Percentiles rank a stretch among this genome's conserved stretches.
phyloP scores from a whole-genome alignment of 208 protist genomes.

The Crithidia sp. region DNA sequence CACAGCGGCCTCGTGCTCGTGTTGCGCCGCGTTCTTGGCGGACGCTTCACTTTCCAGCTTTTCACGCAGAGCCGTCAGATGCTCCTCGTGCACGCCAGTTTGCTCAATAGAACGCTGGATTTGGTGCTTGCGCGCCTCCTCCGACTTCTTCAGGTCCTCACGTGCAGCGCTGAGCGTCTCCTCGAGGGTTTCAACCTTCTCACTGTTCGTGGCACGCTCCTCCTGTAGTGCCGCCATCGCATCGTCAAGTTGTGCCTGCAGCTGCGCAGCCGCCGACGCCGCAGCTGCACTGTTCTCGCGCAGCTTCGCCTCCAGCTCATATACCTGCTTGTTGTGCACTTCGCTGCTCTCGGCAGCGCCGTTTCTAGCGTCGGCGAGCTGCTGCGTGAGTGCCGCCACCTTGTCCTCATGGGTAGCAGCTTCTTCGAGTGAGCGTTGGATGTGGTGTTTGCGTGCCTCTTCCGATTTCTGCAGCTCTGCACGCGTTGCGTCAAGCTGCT shows the following conservation, averaged over 20 bases:
- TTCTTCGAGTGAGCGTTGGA: background rate
- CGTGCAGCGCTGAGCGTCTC: background rate
- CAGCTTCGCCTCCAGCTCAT: too few species aligned
- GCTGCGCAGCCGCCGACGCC: too few species aligned
- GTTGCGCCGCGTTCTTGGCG: background rate
- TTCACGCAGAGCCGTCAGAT: background rate
- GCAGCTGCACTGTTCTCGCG: too few species aligned
- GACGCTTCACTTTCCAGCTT: background rate
- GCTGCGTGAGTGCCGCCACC: background rate
- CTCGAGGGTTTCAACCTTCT: background rate
- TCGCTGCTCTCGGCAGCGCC: too few species aligned
- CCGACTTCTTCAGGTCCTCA: constrained; percentile 7
- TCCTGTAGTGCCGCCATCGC: too few species aligned
- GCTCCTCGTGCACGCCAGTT: background rate
- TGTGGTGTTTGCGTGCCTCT: background rate
- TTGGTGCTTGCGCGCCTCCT: background rate
- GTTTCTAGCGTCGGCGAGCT: too few species aligned
- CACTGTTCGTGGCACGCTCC: too few species aligned
- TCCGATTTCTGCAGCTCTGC: constrained; percentile 13
- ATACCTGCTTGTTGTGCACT: too few species aligned
- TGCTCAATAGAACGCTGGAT: background rate
- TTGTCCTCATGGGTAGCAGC: background rate
- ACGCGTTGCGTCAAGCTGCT: background rate
- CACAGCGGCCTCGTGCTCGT: background rate
- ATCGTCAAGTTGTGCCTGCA: too few species aligned